Conservation (phyloP, 306 rosid genomes). For the Lathyrus aphaca region DNA sequence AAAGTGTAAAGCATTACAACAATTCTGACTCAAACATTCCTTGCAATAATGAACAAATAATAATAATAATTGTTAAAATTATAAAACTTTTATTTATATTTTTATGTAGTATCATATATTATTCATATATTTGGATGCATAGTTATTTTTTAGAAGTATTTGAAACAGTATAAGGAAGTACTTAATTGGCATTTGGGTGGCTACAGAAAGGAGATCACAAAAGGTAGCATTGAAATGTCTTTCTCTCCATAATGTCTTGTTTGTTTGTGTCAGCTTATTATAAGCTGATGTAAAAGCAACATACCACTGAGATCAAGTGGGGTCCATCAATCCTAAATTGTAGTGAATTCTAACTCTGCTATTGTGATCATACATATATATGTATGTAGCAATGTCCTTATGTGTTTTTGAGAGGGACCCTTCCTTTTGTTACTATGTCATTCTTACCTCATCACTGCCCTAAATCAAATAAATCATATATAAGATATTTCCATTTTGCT, state of each 20-base stretch:
- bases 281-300: slow-evolving; percentile 43
- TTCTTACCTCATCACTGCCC: slow-evolving; percentile 42
- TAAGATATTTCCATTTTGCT: slow-evolving; percentile 9
- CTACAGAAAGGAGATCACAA: slow-evolving; percentile 48
- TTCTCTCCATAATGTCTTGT: slow-evolving; percentile 25
- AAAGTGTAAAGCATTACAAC: not conserved
- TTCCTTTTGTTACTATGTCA: slow-evolving; percentile 27
- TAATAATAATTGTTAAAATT: slow-evolving; percentile 23
- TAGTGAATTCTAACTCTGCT: slow-evolving; percentile 32
- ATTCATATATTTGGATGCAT: too few relatives aligned
- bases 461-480: not conserved
- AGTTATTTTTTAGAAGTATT: too few relatives aligned
- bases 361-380: not conserved
- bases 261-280: slow-evolving; percentile 45
- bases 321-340: slow-evolving; percentile 25
- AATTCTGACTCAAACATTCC: slow-evolving; percentile 29
- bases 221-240: slow-evolving; percentile 48
- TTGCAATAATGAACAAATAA: slow-evolving; percentile 28
- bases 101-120: too few relatives aligned
- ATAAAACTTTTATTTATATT: not conserved
- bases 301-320: slow-evolving; percentile 44
- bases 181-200: slow-evolving; percentile 39
- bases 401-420: slow-evolving; percentile 25
- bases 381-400: slow-evolving; percentile 14
- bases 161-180: slow-evolving; percentile 23